Percentiles rank a stretch among this genome's conserved stretches.
Evolutionary conservation across 768 basidiomycete species (phyloP).

Genomic region (Phaeotremella skinneri): DNA sequence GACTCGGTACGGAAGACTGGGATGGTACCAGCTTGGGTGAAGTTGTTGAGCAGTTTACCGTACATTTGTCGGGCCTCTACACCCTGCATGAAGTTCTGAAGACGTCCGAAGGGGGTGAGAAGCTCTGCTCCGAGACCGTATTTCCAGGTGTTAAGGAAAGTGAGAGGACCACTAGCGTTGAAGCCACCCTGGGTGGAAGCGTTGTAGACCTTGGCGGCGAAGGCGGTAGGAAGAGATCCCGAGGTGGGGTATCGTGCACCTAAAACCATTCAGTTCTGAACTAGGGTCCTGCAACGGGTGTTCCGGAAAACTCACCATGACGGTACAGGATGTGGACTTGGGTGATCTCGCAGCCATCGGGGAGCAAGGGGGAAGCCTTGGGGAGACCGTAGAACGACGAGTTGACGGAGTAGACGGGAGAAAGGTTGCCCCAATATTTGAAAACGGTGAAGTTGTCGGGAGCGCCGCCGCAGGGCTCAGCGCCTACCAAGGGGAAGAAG

Average conservation of each 20-base stretch:
- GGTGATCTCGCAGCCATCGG: constrained; percentile 42
- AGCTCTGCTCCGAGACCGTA: constrained; percentile 45
- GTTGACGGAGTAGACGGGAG: constrained; percentile 45
- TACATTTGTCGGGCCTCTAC: constrained; percentile 39
- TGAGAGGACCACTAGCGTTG: constrained; percentile 28
- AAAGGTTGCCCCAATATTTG: constrained; percentile 50
- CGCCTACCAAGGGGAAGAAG: constrained; percentile 39
- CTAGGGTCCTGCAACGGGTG: background rate
- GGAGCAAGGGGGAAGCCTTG: constrained; percentile 41
- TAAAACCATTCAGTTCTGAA: constrained; percentile 20
- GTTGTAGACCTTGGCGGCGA: constrained; percentile 41
- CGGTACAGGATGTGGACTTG: constrained; percentile 43
- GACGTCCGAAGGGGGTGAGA: constrained; percentile 43
- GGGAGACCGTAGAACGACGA: constrained; percentile 45
- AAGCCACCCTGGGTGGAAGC: constrained; percentile 24
- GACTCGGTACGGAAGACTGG: constrained; percentile 61
- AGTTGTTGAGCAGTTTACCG: constrained; percentile 44
- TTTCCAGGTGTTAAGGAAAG: constrained; percentile 44
- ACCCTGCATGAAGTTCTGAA: constrained; percentile 49
- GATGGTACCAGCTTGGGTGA: constrained; percentile 43
- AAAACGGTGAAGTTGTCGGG: constrained; percentile 27
- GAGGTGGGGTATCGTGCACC: constrained; percentile 51
- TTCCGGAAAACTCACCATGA: constrained; percentile 22
- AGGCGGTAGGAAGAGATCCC: constrained; percentile 36
- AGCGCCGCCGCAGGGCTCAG: constrained; percentile 11